Base-by-base conservation (phyloP, 805 yeast genomes). In the Clavispora asparagi region DNA sequence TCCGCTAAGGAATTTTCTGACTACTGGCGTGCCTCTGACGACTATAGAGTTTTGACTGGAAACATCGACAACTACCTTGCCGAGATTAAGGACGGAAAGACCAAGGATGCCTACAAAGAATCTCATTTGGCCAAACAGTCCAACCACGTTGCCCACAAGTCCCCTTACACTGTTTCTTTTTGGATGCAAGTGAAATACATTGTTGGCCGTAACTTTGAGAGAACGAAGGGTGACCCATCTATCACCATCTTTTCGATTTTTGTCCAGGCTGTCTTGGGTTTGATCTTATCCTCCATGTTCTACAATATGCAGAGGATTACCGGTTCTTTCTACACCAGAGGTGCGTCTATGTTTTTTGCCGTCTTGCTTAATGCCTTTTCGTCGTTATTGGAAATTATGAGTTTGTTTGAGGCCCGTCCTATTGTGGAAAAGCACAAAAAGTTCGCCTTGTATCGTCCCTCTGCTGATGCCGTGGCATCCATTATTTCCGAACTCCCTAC, bases 361-460 rank as follows among this genome's bases (percentile, higher is more conserved):
- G 71, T 81, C 41, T 67, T 83, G 45, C 82, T 76, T 54, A 82
- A 79, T 60, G 83, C 85, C 10, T 76, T 83, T 63, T 65, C 79
- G 28, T 71, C 85, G 4, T 67, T 82, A 54, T 77, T 82, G 52
- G 87, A 82, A 58, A 76, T 82, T 48, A 72, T 82, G 56, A 62
- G 76, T 9, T 66, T 82, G 46, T 83, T 79, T 55, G 78, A 78
- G 48, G 77, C 77, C 46, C 78, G 85, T 66, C 80, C 84, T 27
- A 79, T 87, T 51, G 74, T 84, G 26, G 78, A 77, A 55, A 86
- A 87, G 58, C 95, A 87, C 60, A 81, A 82, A 57, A 74, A 76
- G 41, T 87, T 83, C 55, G 81, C 88, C 0, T 74, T 86, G 47
- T 87, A 84, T 60, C 81, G 82, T 48, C 90, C 91, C 3, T 75